Percentiles rank a stretch among this genome's conserved stretches.
Evolutionary conservation across 495 filamentous ascomycete genomes (phyloP).

Genomic region (Trypethelium eluteriae): DNA sequence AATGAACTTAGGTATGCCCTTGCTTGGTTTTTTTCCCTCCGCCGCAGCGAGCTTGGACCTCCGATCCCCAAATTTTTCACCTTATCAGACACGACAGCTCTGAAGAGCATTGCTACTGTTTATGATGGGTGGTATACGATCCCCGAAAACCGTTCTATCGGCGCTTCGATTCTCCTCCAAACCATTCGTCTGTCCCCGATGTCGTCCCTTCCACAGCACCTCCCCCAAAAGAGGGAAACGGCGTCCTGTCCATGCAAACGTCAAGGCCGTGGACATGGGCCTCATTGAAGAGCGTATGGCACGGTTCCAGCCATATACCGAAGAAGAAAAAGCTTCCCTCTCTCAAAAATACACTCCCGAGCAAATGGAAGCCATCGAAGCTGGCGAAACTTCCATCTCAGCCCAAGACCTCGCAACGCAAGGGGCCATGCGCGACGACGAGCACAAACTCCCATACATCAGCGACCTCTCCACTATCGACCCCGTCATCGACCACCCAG

Average conservation of each 20-base stretch:
- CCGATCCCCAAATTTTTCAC: not conserved
- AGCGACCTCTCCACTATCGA: slow-evolving; percentile 70
- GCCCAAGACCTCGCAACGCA: slow-evolving; percentile 67
- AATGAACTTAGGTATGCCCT: not conserved
- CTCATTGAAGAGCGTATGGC: slow-evolving; percentile 26
- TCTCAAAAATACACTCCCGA: slow-evolving; percentile 61
- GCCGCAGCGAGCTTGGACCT: slow-evolving; percentile 5
- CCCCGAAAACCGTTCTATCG: slow-evolving; percentile 52
- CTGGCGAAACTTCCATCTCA: slow-evolving; percentile 75
- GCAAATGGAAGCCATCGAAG: slow-evolving; percentile 78
- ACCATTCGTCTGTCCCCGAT: slow-evolving; percentile 38
- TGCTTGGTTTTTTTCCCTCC: not conserved
- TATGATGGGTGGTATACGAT: slow-evolving; percentile 51
- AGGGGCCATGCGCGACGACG: slow-evolving; percentile 59
- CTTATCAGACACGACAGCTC: not conserved
- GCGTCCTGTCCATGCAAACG: slow-evolving; percentile 31
- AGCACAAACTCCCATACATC: slow-evolving; percentile 64
- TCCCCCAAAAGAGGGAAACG: slow-evolving; percentile 29
- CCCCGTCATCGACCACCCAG: slow-evolving; percentile 51
- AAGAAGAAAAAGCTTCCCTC: slow-evolving; percentile 57
- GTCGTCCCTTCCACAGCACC: slow-evolving; percentile 48
- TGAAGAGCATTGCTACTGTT: not conserved
- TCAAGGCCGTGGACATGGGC: slow-evolving; percentile 31
- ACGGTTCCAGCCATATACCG: slow-evolving; percentile 57
- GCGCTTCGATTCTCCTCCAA: slow-evolving; percentile 40